Percentiles rank a stretch among this genome's conserved stretches.
Evolutionary conservation across 345 rosid genomes (phyloP).

Genomic region (Corymbia maculata): DNA sequence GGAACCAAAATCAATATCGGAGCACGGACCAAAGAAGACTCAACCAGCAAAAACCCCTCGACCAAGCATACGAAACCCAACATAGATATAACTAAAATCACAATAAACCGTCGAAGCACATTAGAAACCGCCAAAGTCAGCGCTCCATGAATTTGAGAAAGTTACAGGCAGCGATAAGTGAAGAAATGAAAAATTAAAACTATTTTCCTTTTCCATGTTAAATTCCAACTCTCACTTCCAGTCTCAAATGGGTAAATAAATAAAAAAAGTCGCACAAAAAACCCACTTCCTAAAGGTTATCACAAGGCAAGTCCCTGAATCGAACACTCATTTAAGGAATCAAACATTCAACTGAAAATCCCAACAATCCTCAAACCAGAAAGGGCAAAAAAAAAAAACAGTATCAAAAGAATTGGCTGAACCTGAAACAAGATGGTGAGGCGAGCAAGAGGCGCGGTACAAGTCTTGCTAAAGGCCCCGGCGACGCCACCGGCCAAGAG

Average conservation of each 20-base stretch:
- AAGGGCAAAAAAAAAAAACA: not conserved
- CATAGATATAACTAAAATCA: not conserved
- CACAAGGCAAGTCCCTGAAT: not conserved
- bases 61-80: not conserved
- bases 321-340: not conserved
- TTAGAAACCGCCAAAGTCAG: not conserved
- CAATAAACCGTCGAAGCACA: not conserved
- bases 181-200: not conserved
- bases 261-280: not conserved
- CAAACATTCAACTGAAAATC: not conserved
- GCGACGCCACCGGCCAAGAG: constrained; percentile 88
- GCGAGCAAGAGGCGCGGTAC: constrained; percentile 97
- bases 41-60: not conserved
- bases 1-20: not conserved
- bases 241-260: not conserved
- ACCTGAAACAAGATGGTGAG: constrained; percentile 97
- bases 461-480: constrained; percentile 95
- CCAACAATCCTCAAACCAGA: not conserved
- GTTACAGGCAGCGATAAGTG: not conserved
- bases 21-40: not conserved
- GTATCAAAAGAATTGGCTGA: not conserved
- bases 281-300: not conserved
- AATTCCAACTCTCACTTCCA: not conserved
- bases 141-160: not conserved
- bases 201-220: not conserved